A percentile compares a stretch with the other conserved stretches of the same genome.
These are phyloP conservation scores for Cicer chorassanicum DNA, from an alignment of 306 rosid genomes.

Conservation along the genomic window DNA sequence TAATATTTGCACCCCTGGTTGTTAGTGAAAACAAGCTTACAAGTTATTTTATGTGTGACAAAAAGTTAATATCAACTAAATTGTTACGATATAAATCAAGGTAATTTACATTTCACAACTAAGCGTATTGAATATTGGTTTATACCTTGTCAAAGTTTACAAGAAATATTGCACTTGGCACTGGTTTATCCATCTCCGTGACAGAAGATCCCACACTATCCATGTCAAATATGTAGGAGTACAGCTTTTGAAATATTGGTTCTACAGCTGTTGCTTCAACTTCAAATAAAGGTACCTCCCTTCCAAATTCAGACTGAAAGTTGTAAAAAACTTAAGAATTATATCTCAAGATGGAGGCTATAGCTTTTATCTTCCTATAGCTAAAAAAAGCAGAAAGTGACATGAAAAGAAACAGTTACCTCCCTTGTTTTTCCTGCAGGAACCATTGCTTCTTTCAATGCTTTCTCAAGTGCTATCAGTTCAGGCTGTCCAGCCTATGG, in stretches of 20 bases:
- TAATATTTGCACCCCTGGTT: conserved; percentile 26
- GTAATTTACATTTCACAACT: conserved; percentile 21
- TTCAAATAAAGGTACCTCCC: conserved; percentile 88
- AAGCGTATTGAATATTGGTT: conserved; percentile 38
- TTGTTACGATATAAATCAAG: conserved; percentile 22
- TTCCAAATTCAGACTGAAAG: conserved; percentile 81
- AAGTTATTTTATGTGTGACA: conserved; percentile 19
- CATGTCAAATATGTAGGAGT: conserved; percentile 76
- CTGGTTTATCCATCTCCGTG: conserved; percentile 65
- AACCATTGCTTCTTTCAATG: conserved; percentile 83
- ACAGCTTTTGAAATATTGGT: conserved; percentile 79
- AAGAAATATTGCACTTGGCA: conserved; percentile 77
- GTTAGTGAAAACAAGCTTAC: conserved; percentile 5
- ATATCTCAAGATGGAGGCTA: conserved; percentile 20
- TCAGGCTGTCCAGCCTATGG: conserved; percentile 90
- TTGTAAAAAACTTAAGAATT: conserved; percentile 42
- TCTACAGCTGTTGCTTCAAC: conserved; percentile 89
- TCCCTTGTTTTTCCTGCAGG: conserved; percentile 89
- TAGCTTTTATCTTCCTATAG: background rate
- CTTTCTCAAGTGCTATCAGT: conserved; percentile 85
- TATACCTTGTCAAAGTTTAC: conserved; percentile 94
- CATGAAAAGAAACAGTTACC: conserved; percentile 51
- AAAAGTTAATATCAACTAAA: conserved; percentile 35
- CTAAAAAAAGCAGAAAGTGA: conserved; percentile 25
- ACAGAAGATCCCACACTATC: conserved; percentile 58